Evolutionary conservation across 2,329 filamentous ascomycete species (phyloP).

Genomic region (Tolypocladium sp.): DNA sequence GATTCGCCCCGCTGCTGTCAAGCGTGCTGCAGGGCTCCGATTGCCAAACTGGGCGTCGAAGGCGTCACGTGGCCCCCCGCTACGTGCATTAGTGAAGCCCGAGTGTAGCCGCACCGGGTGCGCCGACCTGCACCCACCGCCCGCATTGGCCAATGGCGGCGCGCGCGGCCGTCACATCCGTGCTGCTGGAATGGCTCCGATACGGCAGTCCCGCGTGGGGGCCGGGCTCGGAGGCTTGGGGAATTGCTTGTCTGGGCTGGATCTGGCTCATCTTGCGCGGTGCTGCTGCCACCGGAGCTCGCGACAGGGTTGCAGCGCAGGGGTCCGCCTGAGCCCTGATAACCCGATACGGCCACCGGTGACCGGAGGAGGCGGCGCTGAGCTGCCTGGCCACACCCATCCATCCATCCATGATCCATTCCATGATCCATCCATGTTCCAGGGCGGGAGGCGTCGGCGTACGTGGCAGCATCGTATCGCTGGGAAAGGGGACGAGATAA

Average conservation of each 20-base stretch:
- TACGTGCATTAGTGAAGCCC: constrained; percentile 6
- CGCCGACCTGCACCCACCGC: not conserved
- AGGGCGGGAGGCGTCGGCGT: not conserved
- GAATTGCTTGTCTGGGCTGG: not conserved
- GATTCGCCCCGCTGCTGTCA: not conserved
- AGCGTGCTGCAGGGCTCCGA: constrained; percentile 1
- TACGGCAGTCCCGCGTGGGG: constrained; percentile 5
- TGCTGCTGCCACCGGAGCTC: not conserved
- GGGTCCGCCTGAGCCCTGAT: not conserved
- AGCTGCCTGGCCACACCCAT: not conserved
- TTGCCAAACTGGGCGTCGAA: constrained; percentile 4
- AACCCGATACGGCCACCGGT: not conserved
- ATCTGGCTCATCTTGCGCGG: constrained; percentile 1
- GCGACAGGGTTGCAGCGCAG: not conserved
- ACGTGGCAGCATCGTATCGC: not conserved
- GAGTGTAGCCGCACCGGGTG: constrained; percentile 17
- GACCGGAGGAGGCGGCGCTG: constrained; percentile 1
- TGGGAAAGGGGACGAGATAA: not conserved
- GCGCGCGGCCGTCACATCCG: not conserved
- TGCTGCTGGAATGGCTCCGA: constrained; percentile 11
- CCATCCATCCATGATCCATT: not conserved
- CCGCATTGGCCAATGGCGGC: constrained; percentile 6
- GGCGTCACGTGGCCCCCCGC: constrained; percentile 13
- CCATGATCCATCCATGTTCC: not conserved
- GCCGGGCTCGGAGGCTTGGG: not conserved